Evolutionary conservation across 1,284 basidiomycete genomes (phyloP), one percentile per base, ranked within the genome.

Genomic region (Veloporphyrellus conicus): DNA sequence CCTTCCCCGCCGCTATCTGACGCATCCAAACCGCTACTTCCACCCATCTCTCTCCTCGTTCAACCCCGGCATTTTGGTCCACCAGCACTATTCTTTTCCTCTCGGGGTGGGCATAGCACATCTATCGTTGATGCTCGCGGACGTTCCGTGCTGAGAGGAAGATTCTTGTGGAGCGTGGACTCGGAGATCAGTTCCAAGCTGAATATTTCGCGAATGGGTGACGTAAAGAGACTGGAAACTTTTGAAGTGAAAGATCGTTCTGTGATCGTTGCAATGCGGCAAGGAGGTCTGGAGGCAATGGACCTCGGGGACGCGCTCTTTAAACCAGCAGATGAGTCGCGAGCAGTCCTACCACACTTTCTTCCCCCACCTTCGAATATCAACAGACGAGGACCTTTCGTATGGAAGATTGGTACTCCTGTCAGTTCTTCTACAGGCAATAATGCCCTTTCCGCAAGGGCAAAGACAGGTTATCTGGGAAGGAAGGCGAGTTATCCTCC

Each of bases 1-100:
- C 52, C 40, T 39, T 56, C 37, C 11, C 37, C 57, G 12, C 36
- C 56, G 36, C 40, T 62, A 37, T 47, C 57, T 44, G 62, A 74
- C 58, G 41, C 68, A 18, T 72, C 78, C 31, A 82, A 79, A 50
- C 82, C 84, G 2, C 68, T 91, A 0, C 73, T 93, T 25, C 68
- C 73, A 15, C 90, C 90, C 0, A 82, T 90, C 48, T 91, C 89
- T 16, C 73, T 93, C 4, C 72, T 93, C n/a, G 66, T 82, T 14
- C 89, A 92, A 57, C 84, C 90, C 3, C 76, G 75, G 27, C 86
- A 89, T 59, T 90, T 87, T 55, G 90, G 90, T 0, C 90, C 89
- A 18, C 90, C 90, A 1, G 87, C 90, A 0, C 67, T 93, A 16
- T 93, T 93, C 70, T 92, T 81, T 63, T 90, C 89, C 18, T 87